These are phyloP conservation scores for Lyophyllum decastes DNA, from an alignment of 768 basidiomycete species.

Conservation along the genomic window DNA sequence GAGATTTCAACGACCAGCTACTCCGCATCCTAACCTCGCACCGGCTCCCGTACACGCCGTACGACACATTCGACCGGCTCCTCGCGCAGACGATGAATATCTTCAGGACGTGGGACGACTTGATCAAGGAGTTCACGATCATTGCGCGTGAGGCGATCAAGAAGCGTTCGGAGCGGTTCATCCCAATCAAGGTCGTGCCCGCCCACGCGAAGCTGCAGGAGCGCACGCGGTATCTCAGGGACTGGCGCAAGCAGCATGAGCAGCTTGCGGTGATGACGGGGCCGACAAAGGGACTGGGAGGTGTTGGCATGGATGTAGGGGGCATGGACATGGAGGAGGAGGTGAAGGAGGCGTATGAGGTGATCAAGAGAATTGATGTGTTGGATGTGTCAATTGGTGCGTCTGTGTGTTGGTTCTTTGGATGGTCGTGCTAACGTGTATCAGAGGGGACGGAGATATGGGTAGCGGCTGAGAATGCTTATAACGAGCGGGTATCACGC, in stretches of 20 bases:
- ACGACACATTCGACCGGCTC: constrained; percentile 90
- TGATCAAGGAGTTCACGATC: constrained; percentile 90
- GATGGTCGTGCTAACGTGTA: neutral
- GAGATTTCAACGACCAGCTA: constrained; percentile 95
- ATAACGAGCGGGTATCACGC: constrained; percentile 95
- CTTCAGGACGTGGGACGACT: constrained; percentile 87
- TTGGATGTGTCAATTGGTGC: constrained; percentile 89
- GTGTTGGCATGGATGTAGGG: constrained; percentile 73
- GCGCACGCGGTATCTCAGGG: constrained; percentile 79
- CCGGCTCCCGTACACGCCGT: constrained; percentile 90
- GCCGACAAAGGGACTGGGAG: constrained; percentile 82
- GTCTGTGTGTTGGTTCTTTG: constrained; percentile 23
- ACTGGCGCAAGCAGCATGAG: constrained; percentile 97
- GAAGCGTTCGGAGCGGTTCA: constrained; percentile 89
- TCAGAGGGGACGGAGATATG: constrained; percentile 96
- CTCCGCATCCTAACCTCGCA: constrained; percentile 88
- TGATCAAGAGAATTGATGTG: constrained; percentile 95
- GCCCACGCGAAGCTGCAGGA: constrained; percentile 93
- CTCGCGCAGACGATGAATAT: constrained; percentile 75
- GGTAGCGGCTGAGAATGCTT: constrained; percentile 96
- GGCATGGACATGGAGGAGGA: constrained; percentile 99
- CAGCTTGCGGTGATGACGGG: constrained; percentile 97
- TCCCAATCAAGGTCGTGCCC: constrained; percentile 92
- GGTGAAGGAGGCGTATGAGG: constrained; percentile 94
- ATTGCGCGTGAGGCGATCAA: constrained; percentile 92